Evolutionary conservation across 352 stramenopile genomes (phyloP).

Genomic region (Globisporangium rhizosaccharum): DNA sequence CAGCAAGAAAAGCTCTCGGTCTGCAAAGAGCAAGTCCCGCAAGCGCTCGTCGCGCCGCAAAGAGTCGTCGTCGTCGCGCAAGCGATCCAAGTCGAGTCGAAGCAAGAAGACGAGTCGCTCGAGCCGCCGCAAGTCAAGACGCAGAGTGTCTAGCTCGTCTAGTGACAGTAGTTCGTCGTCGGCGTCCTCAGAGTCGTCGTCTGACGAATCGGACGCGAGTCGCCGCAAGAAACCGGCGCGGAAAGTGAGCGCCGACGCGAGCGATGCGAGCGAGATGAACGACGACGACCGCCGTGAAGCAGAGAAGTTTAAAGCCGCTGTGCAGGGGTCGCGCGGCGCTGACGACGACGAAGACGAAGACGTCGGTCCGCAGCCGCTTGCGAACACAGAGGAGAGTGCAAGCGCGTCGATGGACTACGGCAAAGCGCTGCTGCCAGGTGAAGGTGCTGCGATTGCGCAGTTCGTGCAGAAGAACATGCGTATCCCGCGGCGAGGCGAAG

Average conservation of each 20-base stretch:
- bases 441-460: constrained; percentile 94
- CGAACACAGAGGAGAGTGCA: constrained; percentile 39
- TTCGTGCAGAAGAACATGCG: constrained; percentile 99
- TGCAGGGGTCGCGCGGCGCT: constrained; percentile 55
- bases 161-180: constrained; percentile 4
- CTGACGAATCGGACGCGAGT: constrained; percentile 10
- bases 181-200: not conserved
- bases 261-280: constrained; percentile 25
- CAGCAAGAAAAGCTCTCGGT: constrained; percentile 14
- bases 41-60: constrained; percentile 23
- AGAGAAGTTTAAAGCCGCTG: constrained; percentile 83
- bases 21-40: constrained; percentile 18
- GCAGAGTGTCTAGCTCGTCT: constrained; percentile 6
- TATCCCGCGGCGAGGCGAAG: constrained; percentile 97
- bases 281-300: constrained; percentile 75
- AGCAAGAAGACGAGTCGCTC: constrained; percentile 13
- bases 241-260: constrained; percentile 11
- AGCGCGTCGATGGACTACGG: constrained; percentile 84
- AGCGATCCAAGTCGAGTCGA: constrained; percentile 23
- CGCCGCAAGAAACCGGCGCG: constrained; percentile 19
- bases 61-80: constrained; percentile 17
- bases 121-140: constrained; percentile 10
- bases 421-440: constrained; percentile 90
- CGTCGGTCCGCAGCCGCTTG: constrained; percentile 80
- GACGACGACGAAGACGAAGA: constrained; percentile 81